Evolutionary conservation across 2,329 filamentous ascomycete genomes (phyloP).

Genomic region (Penicillium sp.): DNA sequence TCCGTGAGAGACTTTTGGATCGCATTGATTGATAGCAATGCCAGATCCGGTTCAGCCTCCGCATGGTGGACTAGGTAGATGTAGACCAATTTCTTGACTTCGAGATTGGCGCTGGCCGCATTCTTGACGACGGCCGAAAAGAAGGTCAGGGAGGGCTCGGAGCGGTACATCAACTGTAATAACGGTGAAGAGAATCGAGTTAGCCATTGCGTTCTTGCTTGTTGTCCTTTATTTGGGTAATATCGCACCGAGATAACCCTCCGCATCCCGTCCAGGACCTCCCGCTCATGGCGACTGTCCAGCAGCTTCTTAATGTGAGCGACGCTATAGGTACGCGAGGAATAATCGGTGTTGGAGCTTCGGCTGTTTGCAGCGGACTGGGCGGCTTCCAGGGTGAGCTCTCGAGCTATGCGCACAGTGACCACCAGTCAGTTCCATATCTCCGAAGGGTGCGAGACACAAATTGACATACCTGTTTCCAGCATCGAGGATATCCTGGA

Average conservation of each 20-base stretch:
- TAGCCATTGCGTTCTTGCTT: slow-evolving; percentile 9
- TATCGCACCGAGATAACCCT: slow-evolving; percentile 72
- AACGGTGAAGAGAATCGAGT: slow-evolving; percentile 10
- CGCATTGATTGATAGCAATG: slow-evolving; percentile 93
- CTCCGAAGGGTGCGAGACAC: background rate
- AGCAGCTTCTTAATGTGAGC: slow-evolving; percentile 89
- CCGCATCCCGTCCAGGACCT: slow-evolving; percentile 85
- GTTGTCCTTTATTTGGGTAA: background rate
- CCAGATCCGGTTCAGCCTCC: slow-evolving; percentile 91
- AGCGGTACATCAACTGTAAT: slow-evolving; percentile 87
- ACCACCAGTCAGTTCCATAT: slow-evolving; percentile 15
- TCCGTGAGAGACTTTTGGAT: slow-evolving; percentile 98
- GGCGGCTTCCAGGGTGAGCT: slow-evolving; percentile 95
- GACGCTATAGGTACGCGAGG: slow-evolving; percentile 65
- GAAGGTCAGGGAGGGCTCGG: slow-evolving; percentile 81
- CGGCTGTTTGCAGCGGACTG: slow-evolving; percentile 67
- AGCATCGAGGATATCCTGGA: slow-evolving; percentile 89
- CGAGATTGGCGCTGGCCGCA: slow-evolving; percentile 85
- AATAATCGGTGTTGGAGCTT: slow-evolving; percentile 51
- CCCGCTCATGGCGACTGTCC: slow-evolving; percentile 87
- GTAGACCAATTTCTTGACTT: slow-evolving; percentile 97
- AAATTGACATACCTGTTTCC: slow-evolving; percentile 69
- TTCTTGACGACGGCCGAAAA: slow-evolving; percentile 99
- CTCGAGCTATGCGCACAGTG: slow-evolving; percentile 63
- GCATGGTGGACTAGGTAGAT: slow-evolving; percentile 97